Conservation (phyloP, 257 asterid genomes). For the Euphrasia confusa region DNA sequence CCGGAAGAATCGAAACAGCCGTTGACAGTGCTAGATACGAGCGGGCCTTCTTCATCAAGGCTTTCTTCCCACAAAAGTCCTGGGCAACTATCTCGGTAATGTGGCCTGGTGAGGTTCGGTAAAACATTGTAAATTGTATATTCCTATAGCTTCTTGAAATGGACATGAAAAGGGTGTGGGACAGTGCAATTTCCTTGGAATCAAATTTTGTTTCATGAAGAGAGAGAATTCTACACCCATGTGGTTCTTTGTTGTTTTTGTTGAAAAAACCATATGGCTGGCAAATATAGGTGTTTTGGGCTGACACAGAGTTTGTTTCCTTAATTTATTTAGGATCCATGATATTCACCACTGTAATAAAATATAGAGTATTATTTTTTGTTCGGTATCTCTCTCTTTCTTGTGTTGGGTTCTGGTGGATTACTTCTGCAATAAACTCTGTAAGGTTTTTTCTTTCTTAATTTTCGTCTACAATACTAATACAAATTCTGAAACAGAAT, state of each 20-base stretch:
- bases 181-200: conserved; percentile 9
- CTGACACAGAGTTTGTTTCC: neutral
- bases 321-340: neutral
- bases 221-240: neutral
- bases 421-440: neutral
- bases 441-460: too few species aligned
- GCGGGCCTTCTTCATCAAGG: conserved; percentile 54
- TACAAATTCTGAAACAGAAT: neutral
- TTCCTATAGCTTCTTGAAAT: conserved; percentile 53
- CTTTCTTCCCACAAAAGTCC: conserved; percentile 59
- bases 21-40: conserved; percentile 36
- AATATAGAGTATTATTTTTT: neutral
- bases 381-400: neutral
- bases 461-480: too few species aligned
- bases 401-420: neutral
- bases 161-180: conserved; percentile 34
- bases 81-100: conserved; percentile 46
- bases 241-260: conserved; percentile 1
- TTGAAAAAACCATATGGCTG: neutral
- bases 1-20: conserved; percentile 55
- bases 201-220: neutral
- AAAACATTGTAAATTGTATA: conserved; percentile 69
- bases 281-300: neutral
- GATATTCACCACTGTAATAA: neutral
- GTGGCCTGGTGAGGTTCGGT: conserved; percentile 23